A percentile compares a stretch with the other conserved stretches of the same genome.
phyloP scores from a whole-genome alignment of 1,284 basidiomycete species.

The Irpex rosettiformis region DNA sequence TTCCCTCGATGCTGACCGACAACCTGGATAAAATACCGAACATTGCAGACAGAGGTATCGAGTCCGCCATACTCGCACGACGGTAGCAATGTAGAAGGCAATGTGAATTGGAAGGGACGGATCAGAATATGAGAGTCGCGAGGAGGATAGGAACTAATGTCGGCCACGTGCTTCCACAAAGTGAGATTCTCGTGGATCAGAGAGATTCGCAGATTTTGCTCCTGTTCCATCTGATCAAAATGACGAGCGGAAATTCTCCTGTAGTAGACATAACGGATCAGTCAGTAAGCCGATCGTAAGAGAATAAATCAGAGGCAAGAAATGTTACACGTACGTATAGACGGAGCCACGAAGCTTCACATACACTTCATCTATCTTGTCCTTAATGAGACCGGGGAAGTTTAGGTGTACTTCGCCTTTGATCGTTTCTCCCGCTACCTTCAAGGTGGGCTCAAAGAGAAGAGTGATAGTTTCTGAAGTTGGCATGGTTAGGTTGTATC shows the following conservation, averaged over 20 bases:
- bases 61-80: slow-evolving; percentile 17
- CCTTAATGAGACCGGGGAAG: slow-evolving; percentile 14
- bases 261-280: background rate
- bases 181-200: slow-evolving; percentile 8
- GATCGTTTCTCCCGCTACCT: background rate
- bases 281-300: background rate
- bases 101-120: slow-evolving; percentile 21
- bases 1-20: slow-evolving; percentile 20
- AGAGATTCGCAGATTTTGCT: background rate
- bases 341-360: slow-evolving; percentile 20
- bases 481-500: background rate
- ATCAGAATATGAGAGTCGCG: slow-evolving; percentile 19
- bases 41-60: background rate
- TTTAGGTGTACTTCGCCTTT: slow-evolving; percentile 17
- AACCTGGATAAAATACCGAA: slow-evolving; percentile 18
- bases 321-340: slow-evolving; percentile 16
- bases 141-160: slow-evolving; percentile 18
- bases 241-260: background rate
- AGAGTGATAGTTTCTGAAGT: background rate
- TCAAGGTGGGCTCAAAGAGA: background rate
- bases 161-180: slow-evolving; percentile 20
- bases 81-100: slow-evolving; percentile 19
- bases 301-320: slow-evolving; percentile 17
- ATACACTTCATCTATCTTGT: slow-evolving; percentile 21
- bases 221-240: background rate